Evolutionary conservation across 768 basidiomycete genomes (phyloP), one percentile per base, ranked within the genome.

Genomic region (Leccinum rimulosum): DNA sequence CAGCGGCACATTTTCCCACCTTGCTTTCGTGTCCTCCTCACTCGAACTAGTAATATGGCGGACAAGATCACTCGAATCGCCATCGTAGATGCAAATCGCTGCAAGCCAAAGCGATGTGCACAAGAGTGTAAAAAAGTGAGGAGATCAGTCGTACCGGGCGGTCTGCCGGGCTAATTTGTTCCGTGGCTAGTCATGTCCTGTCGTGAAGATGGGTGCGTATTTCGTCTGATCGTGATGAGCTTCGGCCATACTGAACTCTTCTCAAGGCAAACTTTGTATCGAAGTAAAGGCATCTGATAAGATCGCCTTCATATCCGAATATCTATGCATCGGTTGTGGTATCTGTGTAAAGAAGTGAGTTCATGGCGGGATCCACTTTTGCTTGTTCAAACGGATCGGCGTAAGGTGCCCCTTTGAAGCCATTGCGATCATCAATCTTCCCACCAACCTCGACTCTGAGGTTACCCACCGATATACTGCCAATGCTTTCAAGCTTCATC

Each of bases 61-160:
- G 96, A 97, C 79, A 96, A 95, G 75, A 95, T 98, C 67, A 99
- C 97, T 55, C 89, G 97, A 82, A 95, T 98, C 69, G 96, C 96
- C 61, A 95, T 98, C 68, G 91, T 93, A 64, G 91, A 94, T 73
- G 66, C 89, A 9, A 94, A 95, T 79, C 83, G 87, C 56, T 98
- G 96, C 80, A 96, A 97, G 73, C 97, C 97, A 19, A 98, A 99
- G 76, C 81, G 92, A 76, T 95, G 93, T 66, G 91, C 95, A 27
- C 95, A 96, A 71, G 97, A 98, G 77, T 99, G 97, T 78, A 98
- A 96, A 83, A 96, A 98, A 81, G 92, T 89, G 64, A 58, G 63
- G 14, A 50, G 52, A 64, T 59, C 50, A 54, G 30, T 30, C 3
- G 27, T 33, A 30, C 30, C 14, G 25, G 8, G 36, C 69, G 64